Evolutionary conservation across 306 rosid genomes (phyloP), one percentile per base, ranked within the genome.

Genomic region (Vicia faba): DNA sequence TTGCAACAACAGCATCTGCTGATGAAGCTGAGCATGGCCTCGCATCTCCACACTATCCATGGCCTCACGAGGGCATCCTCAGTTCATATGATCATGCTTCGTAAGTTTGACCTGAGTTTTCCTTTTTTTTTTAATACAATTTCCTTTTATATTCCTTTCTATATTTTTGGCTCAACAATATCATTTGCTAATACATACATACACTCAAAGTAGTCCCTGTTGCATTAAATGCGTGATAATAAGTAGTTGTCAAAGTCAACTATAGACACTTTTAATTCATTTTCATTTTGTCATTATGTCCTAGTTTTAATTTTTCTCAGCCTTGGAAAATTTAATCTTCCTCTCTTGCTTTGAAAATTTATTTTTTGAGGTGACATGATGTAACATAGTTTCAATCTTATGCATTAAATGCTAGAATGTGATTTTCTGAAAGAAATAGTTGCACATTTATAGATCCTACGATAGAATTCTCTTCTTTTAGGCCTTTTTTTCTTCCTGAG

Each of bases 1-100:
- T 95, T 81, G 86, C 92, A 51, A 84, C 95, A 20, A 70, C 84
- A 6, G 93, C 97, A 69, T 82, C 86, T 46, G 95, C 97, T 61
- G 99, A 95, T 85, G 99, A 95, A 82, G 96, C 97, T 54, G 99
- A 95, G 70, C 97, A 95, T 68, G 97, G 99, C 69, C 85, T 95
- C 54, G 96, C 80, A 31, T 83, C 86, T 74, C 90, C 99, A 61
- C 80, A 33, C 86, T 95, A 90, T 84, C 99, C 99, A 29, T 95
- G 99, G 99, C 99, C 99, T 70, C 99, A 95, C 76, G n/a, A 78
- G 63, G 99, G 99, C 64, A 95, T 95, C 59, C 93, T 95, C 50
- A 95, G 99, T 73, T 95, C 99, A 76, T 95, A 95, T 58, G 99
- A 95, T 64, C 99, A 90, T 74, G 95, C 92, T 76, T 88, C 99